Percentiles rank a stretch among this genome's conserved stretches.
phyloP scores from a whole-genome alignment of 306 rosid species.

The Corylus avellana region DNA sequence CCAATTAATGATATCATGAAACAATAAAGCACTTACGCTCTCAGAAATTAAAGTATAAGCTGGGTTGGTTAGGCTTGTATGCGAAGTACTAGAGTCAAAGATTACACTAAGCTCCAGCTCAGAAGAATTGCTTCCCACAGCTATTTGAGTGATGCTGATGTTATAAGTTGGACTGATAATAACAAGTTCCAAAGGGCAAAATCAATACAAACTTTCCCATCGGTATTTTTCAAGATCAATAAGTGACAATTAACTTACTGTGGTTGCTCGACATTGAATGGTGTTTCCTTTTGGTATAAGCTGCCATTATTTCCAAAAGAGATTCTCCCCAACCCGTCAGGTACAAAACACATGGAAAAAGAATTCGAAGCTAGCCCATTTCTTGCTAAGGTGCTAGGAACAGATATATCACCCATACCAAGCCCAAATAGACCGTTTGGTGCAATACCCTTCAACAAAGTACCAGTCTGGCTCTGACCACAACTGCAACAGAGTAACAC shows the following conservation, averaged over 20 bases:
- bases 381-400: conserved; percentile 79
- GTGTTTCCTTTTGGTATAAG: conserved; percentile 64
- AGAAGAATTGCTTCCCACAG: conserved; percentile 39
- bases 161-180: conserved; percentile 68
- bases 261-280: conserved; percentile 42
- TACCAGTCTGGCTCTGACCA: conserved; percentile 75
- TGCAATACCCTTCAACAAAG: conserved; percentile 59
- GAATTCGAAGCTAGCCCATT: conserved; percentile 62
- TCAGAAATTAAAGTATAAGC: conserved; percentile 59
- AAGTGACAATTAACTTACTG: conserved; percentile 55
- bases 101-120: conserved; percentile 58
- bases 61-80: conserved; percentile 72
- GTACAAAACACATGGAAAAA: conserved; percentile 90
- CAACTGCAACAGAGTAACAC: conserved; percentile 51
- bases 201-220: conserved; percentile 10
- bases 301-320: conserved; percentile 76
- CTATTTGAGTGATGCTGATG: conserved; percentile 66
- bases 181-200: conserved; percentile 23
- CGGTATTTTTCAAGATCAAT: background rate
- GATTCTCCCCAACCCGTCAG: conserved; percentile 68
- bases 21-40: conserved; percentile 49
- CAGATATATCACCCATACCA: conserved; percentile 62
- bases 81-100: conserved; percentile 85
- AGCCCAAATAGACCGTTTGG: conserved; percentile 89
- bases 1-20: conserved; percentile 6